These are phyloP conservation scores for Exophiala aquamarina DNA, from an alignment of 2,329 filamentous ascomycete genomes.

Conservation along the genomic window DNA sequence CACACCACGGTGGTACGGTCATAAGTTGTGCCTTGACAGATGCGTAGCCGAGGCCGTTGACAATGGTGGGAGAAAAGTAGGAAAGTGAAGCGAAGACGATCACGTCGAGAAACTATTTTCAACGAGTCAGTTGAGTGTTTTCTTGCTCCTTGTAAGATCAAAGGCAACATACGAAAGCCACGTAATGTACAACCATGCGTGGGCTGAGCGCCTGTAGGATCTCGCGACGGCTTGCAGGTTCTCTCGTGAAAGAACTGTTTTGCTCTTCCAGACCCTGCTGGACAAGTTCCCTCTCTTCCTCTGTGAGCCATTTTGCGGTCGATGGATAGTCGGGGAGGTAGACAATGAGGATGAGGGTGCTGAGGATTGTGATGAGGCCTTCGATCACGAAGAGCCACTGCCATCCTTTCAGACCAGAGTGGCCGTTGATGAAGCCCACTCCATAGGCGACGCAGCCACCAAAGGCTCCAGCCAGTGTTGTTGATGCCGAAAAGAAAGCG, in stretches of 20 bases:
- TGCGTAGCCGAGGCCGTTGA: slow-evolving; percentile 55
- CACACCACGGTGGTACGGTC: slow-evolving; percentile 65
- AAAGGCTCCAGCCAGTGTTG: slow-evolving; percentile 53
- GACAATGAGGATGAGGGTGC: slow-evolving; percentile 43
- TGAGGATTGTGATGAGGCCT: slow-evolving; percentile 38
- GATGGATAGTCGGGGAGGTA: slow-evolving; percentile 52
- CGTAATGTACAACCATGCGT: slow-evolving; percentile 24
- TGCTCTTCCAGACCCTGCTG: slow-evolving; percentile 28
- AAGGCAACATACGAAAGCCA: slow-evolving; percentile 11
- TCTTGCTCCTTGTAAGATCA: no score
- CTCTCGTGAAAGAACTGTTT: slow-evolving; percentile 24
- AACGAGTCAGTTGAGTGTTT: no score
- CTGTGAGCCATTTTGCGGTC: slow-evolving; percentile 44
- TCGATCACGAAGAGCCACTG: slow-evolving; percentile 50
- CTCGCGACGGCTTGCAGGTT: slow-evolving; percentile 15
- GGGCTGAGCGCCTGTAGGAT: slow-evolving; percentile 30
- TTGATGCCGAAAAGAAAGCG: slow-evolving; percentile 54
- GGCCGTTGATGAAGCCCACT: slow-evolving; percentile 41
- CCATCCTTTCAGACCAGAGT: slow-evolving; percentile 40
- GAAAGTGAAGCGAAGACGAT: slow-evolving; percentile 32
- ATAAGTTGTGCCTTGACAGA: slow-evolving; percentile 62
- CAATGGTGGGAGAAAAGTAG: slow-evolving; percentile 65
- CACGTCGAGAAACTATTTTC: slow-evolving; percentile 30
- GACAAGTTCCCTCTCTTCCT: slow-evolving; percentile 40
- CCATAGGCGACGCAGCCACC: slow-evolving; percentile 57